Conservation (phyloP, 164 flowering plant genomes). For the Piper betle region DNA sequence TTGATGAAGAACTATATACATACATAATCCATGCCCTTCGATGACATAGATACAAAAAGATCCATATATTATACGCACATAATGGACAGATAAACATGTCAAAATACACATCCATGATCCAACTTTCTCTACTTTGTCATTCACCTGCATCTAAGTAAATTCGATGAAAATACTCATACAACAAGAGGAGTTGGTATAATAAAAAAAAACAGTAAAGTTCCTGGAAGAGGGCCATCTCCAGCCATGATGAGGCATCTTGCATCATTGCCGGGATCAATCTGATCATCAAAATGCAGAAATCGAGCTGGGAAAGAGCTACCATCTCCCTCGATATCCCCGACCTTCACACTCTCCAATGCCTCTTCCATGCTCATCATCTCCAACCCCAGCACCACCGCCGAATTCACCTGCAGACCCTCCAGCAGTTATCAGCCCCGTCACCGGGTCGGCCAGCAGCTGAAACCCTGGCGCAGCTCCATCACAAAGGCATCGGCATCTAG, state of each 20-base stretch:
- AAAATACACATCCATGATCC: no score
- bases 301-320: slow-evolving; percentile 59
- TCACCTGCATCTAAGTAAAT: no score
- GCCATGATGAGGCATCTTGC: slow-evolving; percentile 70
- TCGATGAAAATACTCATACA: no score
- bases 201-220: slow-evolving; percentile 22
- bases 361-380: slow-evolving; percentile 65
- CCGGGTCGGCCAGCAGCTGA: slow-evolving; percentile 50
- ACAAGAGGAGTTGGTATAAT: no score
- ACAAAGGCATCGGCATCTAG: slow-evolving; percentile 66
- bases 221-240: slow-evolving; percentile 46
- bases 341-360: slow-evolving; percentile 59
- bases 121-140: no score
- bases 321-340: slow-evolving; percentile 81
- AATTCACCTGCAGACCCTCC: slow-evolving; percentile 47
- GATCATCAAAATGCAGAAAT: slow-evolving; percentile 82
- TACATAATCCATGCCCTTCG: no score
- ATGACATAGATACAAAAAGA: no score
- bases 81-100: no score
- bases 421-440: slow-evolving; percentile 44
- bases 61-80: no score
- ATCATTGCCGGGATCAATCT: slow-evolving; percentile 86
- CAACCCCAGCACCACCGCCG: slow-evolving; percentile 48
- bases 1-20: no score
- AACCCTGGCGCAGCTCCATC: slow-evolving; percentile 69